Evolutionary conservation across 495 filamentous ascomycete genomes (phyloP).

Genomic region (Thozetella sp.): DNA sequence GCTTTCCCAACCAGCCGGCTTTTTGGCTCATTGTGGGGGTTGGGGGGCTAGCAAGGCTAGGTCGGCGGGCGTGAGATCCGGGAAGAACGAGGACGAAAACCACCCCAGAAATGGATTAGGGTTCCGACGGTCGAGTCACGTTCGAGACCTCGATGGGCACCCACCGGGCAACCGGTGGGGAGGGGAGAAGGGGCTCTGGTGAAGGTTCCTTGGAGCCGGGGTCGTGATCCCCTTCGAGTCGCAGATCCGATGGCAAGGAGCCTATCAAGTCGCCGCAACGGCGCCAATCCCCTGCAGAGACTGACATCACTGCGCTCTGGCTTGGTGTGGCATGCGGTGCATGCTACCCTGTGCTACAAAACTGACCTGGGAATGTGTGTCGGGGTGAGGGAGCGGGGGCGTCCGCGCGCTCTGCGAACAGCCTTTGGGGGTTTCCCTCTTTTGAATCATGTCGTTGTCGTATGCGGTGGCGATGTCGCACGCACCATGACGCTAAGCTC

Average conservation of each 20-base stretch:
- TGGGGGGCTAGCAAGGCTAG: no score
- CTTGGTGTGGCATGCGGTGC: neutral
- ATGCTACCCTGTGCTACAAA: neutral
- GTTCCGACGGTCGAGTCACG: neutral
- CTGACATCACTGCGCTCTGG: conserved; percentile 20
- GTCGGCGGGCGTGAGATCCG: neutral
- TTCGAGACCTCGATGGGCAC: neutral
- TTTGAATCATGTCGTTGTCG: no score
- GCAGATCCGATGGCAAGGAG: conserved; percentile 5
- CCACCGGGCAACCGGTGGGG: neutral
- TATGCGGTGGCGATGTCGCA: no score
- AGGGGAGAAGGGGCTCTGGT: conserved; percentile 1
- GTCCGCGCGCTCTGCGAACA: no score
- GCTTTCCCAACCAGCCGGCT: no score
- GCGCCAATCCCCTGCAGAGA: neutral
- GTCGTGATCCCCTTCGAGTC: conserved; percentile 4
- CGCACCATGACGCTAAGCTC: no score
- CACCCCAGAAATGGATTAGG: neutral
- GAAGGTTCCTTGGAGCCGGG: neutral
- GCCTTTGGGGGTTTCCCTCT: no score
- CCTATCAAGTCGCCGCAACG: conserved; percentile 16
- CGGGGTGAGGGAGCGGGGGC: no score
- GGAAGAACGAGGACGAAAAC: neutral
- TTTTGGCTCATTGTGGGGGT: no score
- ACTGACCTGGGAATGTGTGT: no score